phyloP scores from a whole-genome alignment of 805 yeast species.

The Komagataella kurtzmanii region DNA sequence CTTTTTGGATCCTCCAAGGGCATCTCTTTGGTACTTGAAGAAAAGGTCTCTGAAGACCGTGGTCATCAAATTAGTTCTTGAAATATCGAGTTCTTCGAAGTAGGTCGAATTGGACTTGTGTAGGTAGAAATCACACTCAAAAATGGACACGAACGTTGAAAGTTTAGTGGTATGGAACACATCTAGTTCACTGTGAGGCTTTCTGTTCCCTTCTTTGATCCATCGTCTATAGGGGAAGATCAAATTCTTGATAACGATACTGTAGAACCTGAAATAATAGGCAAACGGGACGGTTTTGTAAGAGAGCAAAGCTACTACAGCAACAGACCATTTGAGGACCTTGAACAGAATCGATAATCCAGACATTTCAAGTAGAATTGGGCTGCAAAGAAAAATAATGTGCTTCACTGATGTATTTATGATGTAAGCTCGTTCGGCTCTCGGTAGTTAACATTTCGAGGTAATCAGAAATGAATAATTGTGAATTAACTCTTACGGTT shows the following conservation, averaged over 20 bases:
- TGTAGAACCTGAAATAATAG: constrained; percentile 51
- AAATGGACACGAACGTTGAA: constrained; percentile 49
- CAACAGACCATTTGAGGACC: constrained; percentile 1
- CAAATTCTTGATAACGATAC: constrained; percentile 25
- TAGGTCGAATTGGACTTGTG: constrained; percentile 87
- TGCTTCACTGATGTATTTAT: background rate
- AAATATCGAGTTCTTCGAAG: constrained; percentile 67
- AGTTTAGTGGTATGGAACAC: constrained; percentile 30
- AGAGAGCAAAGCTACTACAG: constrained; percentile 16
- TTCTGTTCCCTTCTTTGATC: constrained; percentile 16
- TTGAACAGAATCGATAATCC: background rate
- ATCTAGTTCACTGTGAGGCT: constrained; percentile 12
- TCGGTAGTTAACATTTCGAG: background rate
- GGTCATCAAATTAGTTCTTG: constrained; percentile 52
- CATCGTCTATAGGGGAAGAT: constrained; percentile 13
- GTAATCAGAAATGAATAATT: no score
- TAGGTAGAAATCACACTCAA: constrained; percentile 76
- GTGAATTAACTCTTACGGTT: background rate
- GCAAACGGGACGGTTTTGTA: constrained; percentile 59
- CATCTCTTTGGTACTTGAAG: constrained; percentile 25
- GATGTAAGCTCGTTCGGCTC: background rate
- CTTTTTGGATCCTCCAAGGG: constrained; percentile 16
- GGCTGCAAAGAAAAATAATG: background rate
- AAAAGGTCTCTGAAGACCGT: constrained; percentile 44
- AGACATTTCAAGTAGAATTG: background rate